Percentiles rank a stretch among this genome's conserved stretches.
These are phyloP conservation scores for Amyloporia xantha DNA, from an alignment of 768 basidiomycete genomes.

Conservation along the genomic window DNA sequence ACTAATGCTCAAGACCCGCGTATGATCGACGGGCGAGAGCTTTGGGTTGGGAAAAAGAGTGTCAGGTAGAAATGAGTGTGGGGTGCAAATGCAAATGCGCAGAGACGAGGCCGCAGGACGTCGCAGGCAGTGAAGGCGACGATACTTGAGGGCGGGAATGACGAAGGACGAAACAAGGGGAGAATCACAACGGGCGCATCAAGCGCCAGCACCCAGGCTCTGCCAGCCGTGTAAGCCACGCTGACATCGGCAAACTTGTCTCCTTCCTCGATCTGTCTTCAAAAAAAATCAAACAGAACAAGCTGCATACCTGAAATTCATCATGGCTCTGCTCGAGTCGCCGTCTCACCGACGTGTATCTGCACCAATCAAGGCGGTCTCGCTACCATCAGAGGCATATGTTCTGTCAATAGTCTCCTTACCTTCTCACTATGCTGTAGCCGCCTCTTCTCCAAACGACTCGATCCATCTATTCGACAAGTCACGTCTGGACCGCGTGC, in stretches of 20 bases:
- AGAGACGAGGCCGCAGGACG: conserved; percentile 10
- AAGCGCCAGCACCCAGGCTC: conserved; percentile 1
- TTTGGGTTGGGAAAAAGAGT: conserved; percentile 24
- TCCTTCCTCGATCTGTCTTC: too few species aligned
- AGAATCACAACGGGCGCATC: conserved; percentile 4
- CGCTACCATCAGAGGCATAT: conserved; percentile 43
- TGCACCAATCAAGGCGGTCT: conserved; percentile 25
- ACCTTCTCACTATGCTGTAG: conserved; percentile 47
- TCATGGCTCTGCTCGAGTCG: conserved; percentile 29
- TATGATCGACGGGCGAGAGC: conserved; percentile 3
- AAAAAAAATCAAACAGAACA: too few species aligned
- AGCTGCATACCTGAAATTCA: too few species aligned
- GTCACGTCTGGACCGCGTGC: conserved; percentile 37
- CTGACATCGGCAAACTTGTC: too few species aligned
- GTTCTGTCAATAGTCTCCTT: conserved; percentile 51
- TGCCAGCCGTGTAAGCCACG: conserved; percentile 7
- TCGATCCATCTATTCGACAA: conserved; percentile 64
- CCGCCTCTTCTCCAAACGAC: conserved; percentile 56
- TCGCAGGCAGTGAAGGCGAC: conserved; percentile 21
- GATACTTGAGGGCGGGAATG: conserved; percentile 17
- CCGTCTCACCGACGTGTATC: conserved; percentile 19
- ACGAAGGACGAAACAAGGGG: conserved; percentile 18
- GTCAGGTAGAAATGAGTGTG: conserved; percentile 26
- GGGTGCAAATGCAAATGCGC: conserved; percentile 8
- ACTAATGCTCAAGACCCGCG: conserved; percentile 26